Conservation (phyloP, 176 grass and related monocot species). For the Avena insularis region DNA sequence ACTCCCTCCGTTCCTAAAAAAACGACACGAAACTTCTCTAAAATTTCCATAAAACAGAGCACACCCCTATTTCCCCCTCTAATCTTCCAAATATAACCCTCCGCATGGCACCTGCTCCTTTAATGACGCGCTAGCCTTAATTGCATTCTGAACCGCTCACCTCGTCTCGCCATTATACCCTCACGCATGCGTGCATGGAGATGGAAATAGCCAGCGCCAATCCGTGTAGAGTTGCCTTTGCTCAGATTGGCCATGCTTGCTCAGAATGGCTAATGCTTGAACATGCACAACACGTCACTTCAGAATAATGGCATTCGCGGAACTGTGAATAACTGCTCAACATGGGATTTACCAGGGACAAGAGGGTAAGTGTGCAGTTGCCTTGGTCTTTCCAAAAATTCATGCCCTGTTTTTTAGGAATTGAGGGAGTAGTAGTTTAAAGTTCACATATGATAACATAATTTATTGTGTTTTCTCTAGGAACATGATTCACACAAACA, state of each 20-base stretch:
- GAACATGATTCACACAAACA: neutral
- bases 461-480: neutral
- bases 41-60: neutral
- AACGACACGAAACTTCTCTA: neutral
- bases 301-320: neutral
- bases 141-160: neutral
- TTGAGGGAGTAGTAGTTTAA: neutral
- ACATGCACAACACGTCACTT: neutral
- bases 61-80: neutral
- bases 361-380: neutral
- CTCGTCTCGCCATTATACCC: neutral
- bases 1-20: neutral
- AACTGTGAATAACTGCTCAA: neutral
- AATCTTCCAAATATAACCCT: neutral
- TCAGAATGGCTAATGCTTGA: conserved; percentile 6
- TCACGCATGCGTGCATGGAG: neutral
- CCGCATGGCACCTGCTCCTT: neutral
- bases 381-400: neutral
- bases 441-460: neutral
- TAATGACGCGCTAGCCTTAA: neutral
- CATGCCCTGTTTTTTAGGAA: neutral
- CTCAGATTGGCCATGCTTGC: neutral
- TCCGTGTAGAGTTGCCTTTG: neutral
- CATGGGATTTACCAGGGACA: neutral
- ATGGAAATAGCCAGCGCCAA: neutral